Evolutionary conservation across 805 yeast genomes (phyloP).

Genomic region (Cyberlindnera americana): DNA sequence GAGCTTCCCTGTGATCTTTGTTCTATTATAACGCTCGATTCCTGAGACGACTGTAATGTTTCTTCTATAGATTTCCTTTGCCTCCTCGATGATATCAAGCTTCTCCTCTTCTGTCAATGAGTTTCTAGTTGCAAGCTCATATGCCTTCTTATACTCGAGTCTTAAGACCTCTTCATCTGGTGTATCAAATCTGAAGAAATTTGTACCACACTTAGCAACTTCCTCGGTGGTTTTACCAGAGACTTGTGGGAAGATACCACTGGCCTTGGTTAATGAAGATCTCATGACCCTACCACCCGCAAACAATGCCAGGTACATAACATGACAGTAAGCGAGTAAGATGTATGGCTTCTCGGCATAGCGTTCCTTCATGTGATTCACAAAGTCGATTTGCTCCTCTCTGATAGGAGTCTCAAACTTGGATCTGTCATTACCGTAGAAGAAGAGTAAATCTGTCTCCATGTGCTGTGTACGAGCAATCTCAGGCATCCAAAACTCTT

Average conservation of each 20-base stretch:
- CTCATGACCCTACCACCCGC: constrained; percentile 81
- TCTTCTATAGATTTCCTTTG: constrained; percentile 61
- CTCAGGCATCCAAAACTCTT: constrained; percentile 65
- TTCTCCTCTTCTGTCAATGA: constrained; percentile 69
- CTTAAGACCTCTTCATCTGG: constrained; percentile 66
- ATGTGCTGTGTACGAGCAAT: constrained; percentile 58
- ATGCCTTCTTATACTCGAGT: constrained; percentile 65
- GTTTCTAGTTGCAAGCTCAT: constrained; percentile 72
- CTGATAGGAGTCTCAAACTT: constrained; percentile 58
- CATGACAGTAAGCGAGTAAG: constrained; percentile 78
- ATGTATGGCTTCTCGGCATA: constrained; percentile 64
- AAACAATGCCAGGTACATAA: constrained; percentile 77
- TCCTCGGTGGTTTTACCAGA: constrained; percentile 65
- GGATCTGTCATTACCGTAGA: constrained; percentile 51
- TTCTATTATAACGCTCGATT: constrained; percentile 61
- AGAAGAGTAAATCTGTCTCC: constrained; percentile 61
- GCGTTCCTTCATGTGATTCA: constrained; percentile 52
- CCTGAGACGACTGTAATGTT: constrained; percentile 60
- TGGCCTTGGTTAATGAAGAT: constrained; percentile 59
- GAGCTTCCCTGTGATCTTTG: constrained; percentile 51
- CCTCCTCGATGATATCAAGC: constrained; percentile 62
- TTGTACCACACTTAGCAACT: constrained; percentile 57
- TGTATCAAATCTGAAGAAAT: constrained; percentile 67
- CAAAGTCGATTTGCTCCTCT: constrained; percentile 58
- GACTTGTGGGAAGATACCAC: constrained; percentile 73